Evolutionary conservation across 176 grass and related monocot species (phyloP).

Genomic region (Bothriochloa decipiens): DNA sequence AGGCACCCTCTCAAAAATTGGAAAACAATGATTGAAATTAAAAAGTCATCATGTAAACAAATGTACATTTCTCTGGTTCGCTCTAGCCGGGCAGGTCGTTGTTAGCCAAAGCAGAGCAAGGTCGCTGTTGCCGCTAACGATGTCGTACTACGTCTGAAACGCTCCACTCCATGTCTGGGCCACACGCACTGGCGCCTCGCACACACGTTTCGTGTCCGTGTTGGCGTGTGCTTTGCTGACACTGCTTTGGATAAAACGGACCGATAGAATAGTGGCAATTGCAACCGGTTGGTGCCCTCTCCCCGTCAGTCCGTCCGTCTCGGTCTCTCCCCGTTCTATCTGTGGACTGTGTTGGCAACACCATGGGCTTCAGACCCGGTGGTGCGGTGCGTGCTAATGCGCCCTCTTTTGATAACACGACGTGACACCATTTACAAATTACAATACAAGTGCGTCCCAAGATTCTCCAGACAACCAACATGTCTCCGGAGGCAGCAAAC

Average conservation of each 20-base stretch:
- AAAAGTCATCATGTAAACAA: no score
- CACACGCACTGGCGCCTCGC: not conserved
- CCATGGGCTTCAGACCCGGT: not conserved
- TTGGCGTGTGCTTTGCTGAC: conserved; percentile 9
- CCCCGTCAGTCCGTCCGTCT: not conserved
- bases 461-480: not conserved
- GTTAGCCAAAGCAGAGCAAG: not conserved
- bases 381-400: not conserved
- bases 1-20: no score
- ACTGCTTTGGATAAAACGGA: not conserved
- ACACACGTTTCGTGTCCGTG: conserved; percentile 9
- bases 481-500: not conserved
- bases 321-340: not conserved
- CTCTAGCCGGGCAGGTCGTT: not conserved
- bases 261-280: not conserved
- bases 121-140: not conserved
- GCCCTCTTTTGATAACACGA: not conserved
- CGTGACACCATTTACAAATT: no score
- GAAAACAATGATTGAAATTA: no score
- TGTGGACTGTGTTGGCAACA: not conserved
- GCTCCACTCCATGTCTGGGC: not conserved
- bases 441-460: not conserved
- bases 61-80: not conserved
- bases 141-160: not conserved
- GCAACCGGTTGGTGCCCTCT: not conserved